Evolutionary conservation across 1,139 yeast species (phyloP), one percentile per base, ranked within the genome.

Genomic region (Chernovozyma sophiae-reginae): DNA sequence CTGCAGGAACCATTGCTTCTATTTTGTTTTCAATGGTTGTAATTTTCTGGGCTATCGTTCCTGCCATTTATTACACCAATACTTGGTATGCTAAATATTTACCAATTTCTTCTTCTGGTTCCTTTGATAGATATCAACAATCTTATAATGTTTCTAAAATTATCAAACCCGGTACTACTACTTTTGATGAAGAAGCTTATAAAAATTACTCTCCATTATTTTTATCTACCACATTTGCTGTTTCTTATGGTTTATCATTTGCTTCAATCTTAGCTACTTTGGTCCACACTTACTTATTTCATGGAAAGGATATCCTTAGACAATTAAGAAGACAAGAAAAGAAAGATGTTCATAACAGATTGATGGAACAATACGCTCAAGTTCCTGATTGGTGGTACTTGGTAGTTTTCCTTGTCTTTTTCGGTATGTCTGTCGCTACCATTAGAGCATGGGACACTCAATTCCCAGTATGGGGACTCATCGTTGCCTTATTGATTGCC

Each of bases 371-470:
- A 30, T 82, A 81, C 56, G 70, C 63, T 36, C 79, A 74, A 46
- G 78, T 74, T 23, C 89, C 89, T 25, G 79, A 72, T 43, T 79
- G 86, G 86, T 77, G 86, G 83, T 82, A 65, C 50, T 51, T 51
- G 1, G 49, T 70, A 26, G 65, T 77, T 4, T 74, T 79, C 52
- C 43, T 67, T 18, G 43, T 58, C 22, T 65, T 66, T 45, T 67
- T 69, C 42, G 74, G 58, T 25, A 41, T 68, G 44, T 55, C 74
- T 7, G 55, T 69, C 41, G 73, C 58, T 20, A 63, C 70, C 24
- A 48, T 62, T 31, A 54, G 62, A 50, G 68, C 50, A 18, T 67
- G 70, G 70, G 43, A 56, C 36, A 81, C 74, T 19, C 65, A 69
- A 47, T 56, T 67, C 64, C 69, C 71, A 25, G 60, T 65, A 19